Evolutionary conservation across 2,329 filamentous ascomycete species (phyloP), one percentile per base, ranked within the genome.

Genomic region (Scytalidium lignicola): DNA sequence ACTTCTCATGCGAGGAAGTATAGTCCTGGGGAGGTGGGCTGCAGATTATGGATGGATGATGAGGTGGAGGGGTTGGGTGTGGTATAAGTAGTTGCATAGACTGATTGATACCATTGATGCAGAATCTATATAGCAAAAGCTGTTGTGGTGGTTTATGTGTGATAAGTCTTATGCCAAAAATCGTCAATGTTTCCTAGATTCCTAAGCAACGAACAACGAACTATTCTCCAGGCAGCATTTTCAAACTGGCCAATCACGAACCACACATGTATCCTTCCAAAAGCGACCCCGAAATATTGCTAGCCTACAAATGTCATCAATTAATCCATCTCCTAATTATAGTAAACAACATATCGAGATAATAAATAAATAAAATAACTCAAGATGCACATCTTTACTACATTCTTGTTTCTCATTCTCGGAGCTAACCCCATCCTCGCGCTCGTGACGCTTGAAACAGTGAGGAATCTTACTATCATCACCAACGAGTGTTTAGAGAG

Each of bases 361-460:
- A 37, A 17, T 15, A 37, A 37, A 37, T 37, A 37, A 37, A n/a
- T 13, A 37, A 37, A 13, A 9, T 37, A 37, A 15, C 32, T 37
- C 5, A n/a, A 37, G 32, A 37, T 37, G 32, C 32, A 13, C 32
- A n/a, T 37, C 6, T 5, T 17, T 37, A 4, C 32, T 8, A 13
- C 15, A 9, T 22, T 21, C 17, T 17, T 9, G 13, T 23, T 40
- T 12, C 28, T 44, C 13, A 10, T 51, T 5, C 23, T 47, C 2
- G 32, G 32, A 17, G 5, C 29, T 49, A 7, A 12, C 42, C 3
- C 19, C 41, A 43, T 41, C 5, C 7, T 40, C 13, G 54, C 52
- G 17, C 51, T 57, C 5, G 45, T 60, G n/a, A 59, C 58, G 23
- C 46, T 58, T 3, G 46, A 52, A 2, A 53, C 48, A 15, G 56